phyloP scores from a whole-genome alignment of 2,329 filamentous ascomycete species.

The Colletotrichum paranaense region DNA sequence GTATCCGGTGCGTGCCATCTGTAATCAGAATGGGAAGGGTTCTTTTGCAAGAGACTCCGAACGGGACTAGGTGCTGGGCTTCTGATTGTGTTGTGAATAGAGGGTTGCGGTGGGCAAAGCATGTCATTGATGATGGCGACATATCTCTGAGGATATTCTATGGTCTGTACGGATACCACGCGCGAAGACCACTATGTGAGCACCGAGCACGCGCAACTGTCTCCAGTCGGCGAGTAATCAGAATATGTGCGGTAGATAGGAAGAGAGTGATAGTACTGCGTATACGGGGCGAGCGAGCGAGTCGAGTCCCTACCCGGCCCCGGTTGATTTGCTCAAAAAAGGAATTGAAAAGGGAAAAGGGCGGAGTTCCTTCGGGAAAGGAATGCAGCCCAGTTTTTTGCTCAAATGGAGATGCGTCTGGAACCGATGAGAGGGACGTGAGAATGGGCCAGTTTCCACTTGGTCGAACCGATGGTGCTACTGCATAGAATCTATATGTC shows the following conservation, averaged over 20 bases:
- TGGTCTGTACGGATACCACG: neutral
- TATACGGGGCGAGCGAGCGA: slow-evolving; percentile 11
- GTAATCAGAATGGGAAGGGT: slow-evolving; percentile 17
- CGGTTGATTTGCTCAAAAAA: slow-evolving; percentile 15
- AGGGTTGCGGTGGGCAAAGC: neutral
- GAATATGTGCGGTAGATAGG: slow-evolving; percentile 11
- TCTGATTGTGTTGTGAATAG: neutral
- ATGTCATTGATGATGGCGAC: neutral
- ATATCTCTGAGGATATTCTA: neutral
- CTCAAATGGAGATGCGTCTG: neutral
- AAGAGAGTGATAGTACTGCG: neutral
- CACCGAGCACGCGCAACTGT: neutral
- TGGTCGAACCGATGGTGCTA: slow-evolving; percentile 2
- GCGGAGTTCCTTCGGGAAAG: slow-evolving; percentile 32
- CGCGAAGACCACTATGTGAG: slow-evolving; percentile 6
- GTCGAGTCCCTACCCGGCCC: slow-evolving; percentile 4
- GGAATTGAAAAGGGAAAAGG: neutral
- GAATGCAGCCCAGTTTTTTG: slow-evolving; percentile 20
- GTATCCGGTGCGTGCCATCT: neutral
- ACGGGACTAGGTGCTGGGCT: neutral
- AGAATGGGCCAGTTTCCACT: neutral
- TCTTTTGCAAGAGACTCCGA: slow-evolving; percentile 12
- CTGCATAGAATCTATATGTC: slow-evolving; percentile 13
- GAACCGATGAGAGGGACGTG: neutral
- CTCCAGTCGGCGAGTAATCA: neutral